Percentiles rank a stretch among this genome's conserved stretches.
Conservation (phyloP, 257 asterid species). For the Salvia miltiorrhiza region DNA sequence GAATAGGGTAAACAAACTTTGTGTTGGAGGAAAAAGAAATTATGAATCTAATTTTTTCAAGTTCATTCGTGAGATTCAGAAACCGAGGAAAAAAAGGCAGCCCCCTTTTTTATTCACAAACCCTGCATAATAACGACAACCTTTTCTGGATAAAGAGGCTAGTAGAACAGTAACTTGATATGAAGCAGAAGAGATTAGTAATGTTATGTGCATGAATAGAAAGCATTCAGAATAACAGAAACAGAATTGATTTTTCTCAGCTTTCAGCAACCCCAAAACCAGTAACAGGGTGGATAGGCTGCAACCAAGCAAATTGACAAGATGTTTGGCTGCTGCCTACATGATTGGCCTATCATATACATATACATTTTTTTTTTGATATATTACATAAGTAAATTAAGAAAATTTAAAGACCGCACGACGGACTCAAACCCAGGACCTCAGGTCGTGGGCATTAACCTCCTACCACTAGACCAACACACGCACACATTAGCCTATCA, state of each 20-base stretch:
- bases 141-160: background rate
- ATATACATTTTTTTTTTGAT: too few species aligned
- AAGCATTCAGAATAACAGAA: background rate
- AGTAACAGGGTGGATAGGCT: background rate
- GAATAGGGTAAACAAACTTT: background rate
- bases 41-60: background rate
- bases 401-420: too few species aligned
- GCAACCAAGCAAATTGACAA: background rate
- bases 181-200: background rate
- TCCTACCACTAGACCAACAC: too few species aligned
- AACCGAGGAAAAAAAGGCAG: background rate
- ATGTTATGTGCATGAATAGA: background rate
- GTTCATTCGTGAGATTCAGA: background rate
- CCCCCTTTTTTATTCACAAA: background rate
- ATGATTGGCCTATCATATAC: background rate
- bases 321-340: background rate
- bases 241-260: background rate
- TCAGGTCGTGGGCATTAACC: too few species aligned
- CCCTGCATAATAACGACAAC: background rate
- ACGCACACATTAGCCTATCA: background rate
- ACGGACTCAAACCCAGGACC: too few species aligned
- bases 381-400: too few species aligned
- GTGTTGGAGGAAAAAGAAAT: background rate
- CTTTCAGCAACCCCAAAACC: background rate
- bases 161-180: background rate